These are phyloP conservation scores for Sporothrix mexicana DNA, from an alignment of 2,329 filamentous ascomycete genomes.

Conservation along the genomic window DNA sequence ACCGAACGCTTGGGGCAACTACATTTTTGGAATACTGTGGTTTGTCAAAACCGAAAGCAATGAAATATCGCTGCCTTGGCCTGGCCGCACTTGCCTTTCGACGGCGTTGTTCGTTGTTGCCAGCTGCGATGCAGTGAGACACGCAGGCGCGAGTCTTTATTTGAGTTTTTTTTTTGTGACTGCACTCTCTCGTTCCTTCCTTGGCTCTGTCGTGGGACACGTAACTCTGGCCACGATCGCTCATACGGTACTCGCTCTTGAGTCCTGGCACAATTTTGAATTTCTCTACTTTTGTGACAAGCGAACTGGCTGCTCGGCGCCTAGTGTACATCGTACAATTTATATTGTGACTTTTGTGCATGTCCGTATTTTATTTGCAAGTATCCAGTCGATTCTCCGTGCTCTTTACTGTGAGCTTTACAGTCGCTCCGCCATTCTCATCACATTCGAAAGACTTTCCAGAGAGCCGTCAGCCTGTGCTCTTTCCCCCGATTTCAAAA, in stretches of 20 bases:
- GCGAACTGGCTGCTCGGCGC: slow-evolving; percentile 19
- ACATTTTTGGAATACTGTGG: not conserved
- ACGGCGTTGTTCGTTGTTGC: not conserved
- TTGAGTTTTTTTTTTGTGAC: not conserved
- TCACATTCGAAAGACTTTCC: not conserved
- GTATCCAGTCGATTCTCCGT: not conserved
- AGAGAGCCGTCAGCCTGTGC: not conserved
- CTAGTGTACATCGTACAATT: not conserved
- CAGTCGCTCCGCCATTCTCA: not conserved
- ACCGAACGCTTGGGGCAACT: slow-evolving; percentile 17
- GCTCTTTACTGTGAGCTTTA: not conserved
- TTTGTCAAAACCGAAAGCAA: not conserved
- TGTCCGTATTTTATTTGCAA: not conserved
- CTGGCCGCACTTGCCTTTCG: slow-evolving; percentile 8
- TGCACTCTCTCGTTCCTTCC: not conserved
- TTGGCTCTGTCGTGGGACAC: slow-evolving; percentile 25
- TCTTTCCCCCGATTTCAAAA: not conserved
- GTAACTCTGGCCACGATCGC: not conserved
- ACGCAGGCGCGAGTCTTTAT: not conserved
- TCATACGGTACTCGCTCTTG: not conserved
- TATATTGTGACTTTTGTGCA: not conserved
- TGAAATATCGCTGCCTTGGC: slow-evolving; percentile 8
- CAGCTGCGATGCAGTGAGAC: slow-evolving; percentile 5
- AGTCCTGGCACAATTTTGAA: not conserved
- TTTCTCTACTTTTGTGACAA: slow-evolving; percentile 21